Evolutionary conservation across 345 rosid species (phyloP).

Genomic region (Lepidium didymum): DNA sequence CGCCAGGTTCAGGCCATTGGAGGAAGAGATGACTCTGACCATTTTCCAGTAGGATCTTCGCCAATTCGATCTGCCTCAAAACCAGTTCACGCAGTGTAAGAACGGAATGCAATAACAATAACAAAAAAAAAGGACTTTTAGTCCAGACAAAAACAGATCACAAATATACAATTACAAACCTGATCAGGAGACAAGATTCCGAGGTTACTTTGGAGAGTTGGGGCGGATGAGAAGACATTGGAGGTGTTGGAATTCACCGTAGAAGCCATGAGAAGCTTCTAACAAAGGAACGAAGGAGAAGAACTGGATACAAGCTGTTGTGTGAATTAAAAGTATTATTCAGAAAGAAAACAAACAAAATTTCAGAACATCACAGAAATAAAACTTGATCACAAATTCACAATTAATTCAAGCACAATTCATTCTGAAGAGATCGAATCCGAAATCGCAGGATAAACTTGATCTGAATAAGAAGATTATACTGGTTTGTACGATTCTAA

Average conservation of each 20-base stretch:
- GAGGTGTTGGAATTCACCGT: conserved; percentile 22
- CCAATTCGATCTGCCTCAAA: conserved; percentile 58
- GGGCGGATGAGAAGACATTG: conserved; percentile 44
- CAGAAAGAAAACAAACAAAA: not conserved
- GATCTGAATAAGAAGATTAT: too few species aligned
- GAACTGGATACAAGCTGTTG: not conserved
- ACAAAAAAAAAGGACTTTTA: not conserved
- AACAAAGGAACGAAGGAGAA: not conserved
- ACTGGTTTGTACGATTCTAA: too few species aligned
- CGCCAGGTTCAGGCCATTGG: conserved; percentile 75
- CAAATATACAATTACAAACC: conserved; percentile 25
- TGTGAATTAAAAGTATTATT: not conserved
- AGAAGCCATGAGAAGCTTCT: conserved; percentile 28
- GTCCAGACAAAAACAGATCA: not conserved
- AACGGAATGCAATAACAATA: not conserved
- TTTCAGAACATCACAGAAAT: too few species aligned
- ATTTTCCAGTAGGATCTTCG: conserved; percentile 57
- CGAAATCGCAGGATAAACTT: too few species aligned
- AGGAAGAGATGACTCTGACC: conserved; percentile 69
- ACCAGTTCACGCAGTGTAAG: not conserved
- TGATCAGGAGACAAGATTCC: conserved; percentile 48
- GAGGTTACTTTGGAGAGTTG: conserved; percentile 56
- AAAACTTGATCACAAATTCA: too few species aligned
- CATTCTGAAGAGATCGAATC: too few species aligned
- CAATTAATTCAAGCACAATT: too few species aligned